These are phyloP conservation scores for Neocallimastix lanati DNA, from an alignment of 192 early-diverging fungal species.

Conservation along the genomic window DNA sequence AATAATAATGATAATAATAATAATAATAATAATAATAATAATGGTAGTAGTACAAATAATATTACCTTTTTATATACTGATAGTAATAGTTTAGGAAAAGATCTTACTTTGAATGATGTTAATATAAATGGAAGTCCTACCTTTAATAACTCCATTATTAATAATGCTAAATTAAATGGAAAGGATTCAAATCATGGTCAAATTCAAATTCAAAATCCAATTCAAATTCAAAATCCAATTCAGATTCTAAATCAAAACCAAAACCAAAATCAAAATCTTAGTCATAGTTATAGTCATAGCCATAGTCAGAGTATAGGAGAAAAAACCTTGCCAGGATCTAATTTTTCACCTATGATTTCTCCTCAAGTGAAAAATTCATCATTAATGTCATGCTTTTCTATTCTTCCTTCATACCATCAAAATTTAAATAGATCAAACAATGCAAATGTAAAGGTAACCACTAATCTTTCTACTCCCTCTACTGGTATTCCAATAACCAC, in stretches of 20 bases:
- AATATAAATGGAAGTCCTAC: background rate
- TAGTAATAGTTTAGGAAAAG: background rate
- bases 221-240: too few relatives aligned
- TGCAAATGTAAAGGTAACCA: background rate
- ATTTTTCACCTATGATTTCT: background rate
- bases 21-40: background rate
- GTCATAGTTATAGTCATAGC: background rate
- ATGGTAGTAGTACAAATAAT: background rate
- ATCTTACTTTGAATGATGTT: background rate
- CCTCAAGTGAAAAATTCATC: background rate
- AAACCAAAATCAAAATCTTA: background rate
- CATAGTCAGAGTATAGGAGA: background rate
- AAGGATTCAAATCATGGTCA: too few relatives aligned
- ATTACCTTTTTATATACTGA: background rate
- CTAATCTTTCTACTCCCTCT: too few relatives aligned
- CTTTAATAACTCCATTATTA: background rate
- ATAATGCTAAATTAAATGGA: background rate
- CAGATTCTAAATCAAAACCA: background rate
- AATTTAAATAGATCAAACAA: background rate
- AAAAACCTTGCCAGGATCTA: background rate
- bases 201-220: too few relatives aligned
- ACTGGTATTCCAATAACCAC: background rate
- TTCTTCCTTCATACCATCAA: background rate
- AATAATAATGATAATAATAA: too few relatives aligned
- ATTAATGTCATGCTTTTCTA: background rate